A percentile compares a stretch with the other conserved stretches of the same genome.
phyloP scores from a whole-genome alignment of 768 basidiomycete genomes.

The Boletus subcaerulescens region DNA sequence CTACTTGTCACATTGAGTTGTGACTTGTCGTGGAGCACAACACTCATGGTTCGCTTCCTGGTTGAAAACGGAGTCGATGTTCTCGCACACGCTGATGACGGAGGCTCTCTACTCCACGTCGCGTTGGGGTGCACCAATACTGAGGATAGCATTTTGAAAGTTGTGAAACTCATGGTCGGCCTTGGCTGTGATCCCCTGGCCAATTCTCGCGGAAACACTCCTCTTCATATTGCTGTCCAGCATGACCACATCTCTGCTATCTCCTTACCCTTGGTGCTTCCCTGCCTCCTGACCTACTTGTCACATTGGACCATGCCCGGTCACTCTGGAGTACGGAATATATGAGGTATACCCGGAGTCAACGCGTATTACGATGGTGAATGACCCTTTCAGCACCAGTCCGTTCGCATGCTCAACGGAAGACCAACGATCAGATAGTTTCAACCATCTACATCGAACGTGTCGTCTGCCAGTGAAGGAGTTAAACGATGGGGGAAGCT shows the following conservation, averaged over 20 bases:
- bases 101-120: background rate
- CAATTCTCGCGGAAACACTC: background rate
- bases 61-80: background rate
- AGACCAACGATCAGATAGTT: no score
- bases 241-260: background rate
- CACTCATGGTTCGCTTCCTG: background rate
- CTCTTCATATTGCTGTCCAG: background rate
- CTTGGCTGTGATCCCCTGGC: background rate
- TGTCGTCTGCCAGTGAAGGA: no score
- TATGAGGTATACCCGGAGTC: no score
- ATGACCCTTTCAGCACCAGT: no score
- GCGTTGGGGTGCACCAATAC: background rate
- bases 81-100: background rate
- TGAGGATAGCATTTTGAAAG: background rate
- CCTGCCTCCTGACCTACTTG: background rate
- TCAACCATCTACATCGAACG: no score
- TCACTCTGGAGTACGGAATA: no score
- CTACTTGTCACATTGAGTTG: background rate
- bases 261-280: background rate
- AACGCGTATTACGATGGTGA: no score
- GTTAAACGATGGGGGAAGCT: no score
- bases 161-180: background rate
- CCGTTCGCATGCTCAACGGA: no score
- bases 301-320: no score
- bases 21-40: background rate